phyloP scores from a whole-genome alignment of 805 yeast genomes.

The Saccharomycopsis vini region DNA sequence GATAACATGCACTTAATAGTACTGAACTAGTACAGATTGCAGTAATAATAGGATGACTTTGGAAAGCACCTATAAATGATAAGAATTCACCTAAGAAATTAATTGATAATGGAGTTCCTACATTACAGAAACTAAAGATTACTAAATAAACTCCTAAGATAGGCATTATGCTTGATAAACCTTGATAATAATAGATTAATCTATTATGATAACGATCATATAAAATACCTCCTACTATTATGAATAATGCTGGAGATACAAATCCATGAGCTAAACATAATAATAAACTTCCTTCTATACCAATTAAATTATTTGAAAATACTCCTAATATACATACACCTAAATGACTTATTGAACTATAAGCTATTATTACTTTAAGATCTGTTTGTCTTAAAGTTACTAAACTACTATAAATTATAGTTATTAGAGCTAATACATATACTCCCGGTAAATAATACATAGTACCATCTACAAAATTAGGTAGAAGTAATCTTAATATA shows the following conservation, averaged over 20 bases:
- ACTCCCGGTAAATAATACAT: conserved; percentile 15
- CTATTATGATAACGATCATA: conserved; percentile 21
- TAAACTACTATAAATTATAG: conserved; percentile 18
- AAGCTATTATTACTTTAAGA: conserved; percentile 8
- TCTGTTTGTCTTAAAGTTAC: conserved; percentile 13
- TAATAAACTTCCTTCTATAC: conserved; percentile 19
- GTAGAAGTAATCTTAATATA: conserved; percentile 20
- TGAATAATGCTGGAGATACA: conserved; percentile 17
- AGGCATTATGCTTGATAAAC: conserved; percentile 21
- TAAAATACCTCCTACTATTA: conserved; percentile 20
- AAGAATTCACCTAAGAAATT: conserved; percentile 23
- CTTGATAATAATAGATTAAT: conserved; percentile 20
- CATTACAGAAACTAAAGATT: conserved; percentile 21
- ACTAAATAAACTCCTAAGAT: conserved; percentile 20
- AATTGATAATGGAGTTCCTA: conserved; percentile 22
- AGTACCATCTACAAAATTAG: conserved; percentile 20
- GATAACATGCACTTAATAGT: conserved; percentile 23
- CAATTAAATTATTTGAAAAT: conserved; percentile 20
- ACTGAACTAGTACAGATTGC: conserved; percentile 20
- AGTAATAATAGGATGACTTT: conserved; percentile 19
- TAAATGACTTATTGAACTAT: conserved; percentile 12
- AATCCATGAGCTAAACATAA: conserved; percentile 20
- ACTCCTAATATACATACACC: conserved; percentile 20
- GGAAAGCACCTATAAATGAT: conserved; percentile 20
- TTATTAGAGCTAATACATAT: conserved; percentile 18